Evolutionary conservation across 2,329 filamentous ascomycete species (phyloP).

Genomic region (Aureobasidium sp.): DNA sequence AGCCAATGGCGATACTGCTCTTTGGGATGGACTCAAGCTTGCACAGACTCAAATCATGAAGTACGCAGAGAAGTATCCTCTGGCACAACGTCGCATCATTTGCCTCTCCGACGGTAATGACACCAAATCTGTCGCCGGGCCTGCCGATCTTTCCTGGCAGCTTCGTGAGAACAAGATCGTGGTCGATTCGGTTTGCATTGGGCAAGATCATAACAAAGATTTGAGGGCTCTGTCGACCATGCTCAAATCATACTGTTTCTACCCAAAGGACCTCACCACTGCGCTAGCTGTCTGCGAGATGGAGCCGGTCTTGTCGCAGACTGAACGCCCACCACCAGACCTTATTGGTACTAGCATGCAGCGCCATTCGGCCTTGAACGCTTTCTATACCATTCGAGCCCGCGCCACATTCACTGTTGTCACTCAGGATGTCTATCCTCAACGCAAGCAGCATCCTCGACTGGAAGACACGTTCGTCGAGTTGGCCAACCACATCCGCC

Average conservation of each 20-base stretch:
- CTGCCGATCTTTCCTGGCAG: slow-evolving; percentile 21
- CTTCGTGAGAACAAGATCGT: slow-evolving; percentile 25
- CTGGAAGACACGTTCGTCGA: slow-evolving; percentile 26
- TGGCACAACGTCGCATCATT: slow-evolving; percentile 32
- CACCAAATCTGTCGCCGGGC: slow-evolving; percentile 25
- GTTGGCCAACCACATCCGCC: slow-evolving; percentile 18
- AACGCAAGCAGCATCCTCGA: slow-evolving; percentile 29
- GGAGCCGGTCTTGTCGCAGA: slow-evolving; percentile 30
- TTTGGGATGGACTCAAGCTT: slow-evolving; percentile 32
- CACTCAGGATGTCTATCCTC: slow-evolving; percentile 26
- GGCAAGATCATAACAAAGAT: slow-evolving; percentile 23
- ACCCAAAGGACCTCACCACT: slow-evolving; percentile 28
- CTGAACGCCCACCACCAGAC: slow-evolving; percentile 28
- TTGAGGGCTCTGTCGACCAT: slow-evolving; percentile 28
- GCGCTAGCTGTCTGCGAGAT: slow-evolving; percentile 33
- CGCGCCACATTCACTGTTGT: slow-evolving; percentile 21
- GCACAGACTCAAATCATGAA: slow-evolving; percentile 28
- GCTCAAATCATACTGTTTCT: slow-evolving; percentile 32
- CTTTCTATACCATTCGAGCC: slow-evolving; percentile 17
- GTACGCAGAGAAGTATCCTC: slow-evolving; percentile 27
- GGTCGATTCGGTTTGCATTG: slow-evolving; percentile 32
- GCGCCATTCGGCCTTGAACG: neutral
- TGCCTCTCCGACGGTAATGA: slow-evolving; percentile 33
- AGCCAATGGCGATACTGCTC: slow-evolving; percentile 28
- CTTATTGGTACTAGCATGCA: no score